phyloP scores from a whole-genome alignment of 306 rosid genomes.

The Inga leiocalycina region DNA sequence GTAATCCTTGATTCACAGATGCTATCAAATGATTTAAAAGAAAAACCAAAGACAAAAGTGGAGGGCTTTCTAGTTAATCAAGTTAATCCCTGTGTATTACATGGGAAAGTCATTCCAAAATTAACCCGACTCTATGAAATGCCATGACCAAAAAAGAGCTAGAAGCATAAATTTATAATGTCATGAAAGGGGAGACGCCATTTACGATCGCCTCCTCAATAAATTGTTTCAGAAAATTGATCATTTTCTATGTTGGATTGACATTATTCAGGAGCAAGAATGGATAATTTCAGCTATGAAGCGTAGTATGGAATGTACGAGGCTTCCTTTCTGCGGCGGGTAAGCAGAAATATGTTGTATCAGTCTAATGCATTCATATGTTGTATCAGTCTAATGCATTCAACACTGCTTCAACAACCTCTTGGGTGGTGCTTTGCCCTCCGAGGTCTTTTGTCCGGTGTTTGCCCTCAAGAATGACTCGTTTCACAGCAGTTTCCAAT shows the following conservation, averaged over 20 bases:
- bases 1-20: no score
- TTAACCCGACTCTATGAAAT: background rate
- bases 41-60: background rate
- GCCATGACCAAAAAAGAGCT: background rate
- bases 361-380: constrained; percentile 56
- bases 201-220: constrained; percentile 32
- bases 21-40: background rate
- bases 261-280: constrained; percentile 40
- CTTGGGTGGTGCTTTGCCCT: constrained; percentile 71
- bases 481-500: constrained; percentile 74
- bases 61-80: background rate
- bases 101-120: background rate
- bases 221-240: constrained; percentile 11
- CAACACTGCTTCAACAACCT: constrained; percentile 74
- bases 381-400: constrained; percentile 56
- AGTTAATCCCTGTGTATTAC: background rate
- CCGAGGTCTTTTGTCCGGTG: constrained; percentile 80
- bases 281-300: constrained; percentile 22
- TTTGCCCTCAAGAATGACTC: constrained; percentile 66
- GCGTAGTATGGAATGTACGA: constrained; percentile 27
- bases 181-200: constrained; percentile 26
- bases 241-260: constrained; percentile 28
- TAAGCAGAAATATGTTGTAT: constrained; percentile 28
- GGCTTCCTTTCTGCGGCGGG: constrained; percentile 22
- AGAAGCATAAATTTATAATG: background rate